Conservation (phyloP, 2,329 filamentous ascomycete species). For the Colletotrichum euphorbiae region DNA sequence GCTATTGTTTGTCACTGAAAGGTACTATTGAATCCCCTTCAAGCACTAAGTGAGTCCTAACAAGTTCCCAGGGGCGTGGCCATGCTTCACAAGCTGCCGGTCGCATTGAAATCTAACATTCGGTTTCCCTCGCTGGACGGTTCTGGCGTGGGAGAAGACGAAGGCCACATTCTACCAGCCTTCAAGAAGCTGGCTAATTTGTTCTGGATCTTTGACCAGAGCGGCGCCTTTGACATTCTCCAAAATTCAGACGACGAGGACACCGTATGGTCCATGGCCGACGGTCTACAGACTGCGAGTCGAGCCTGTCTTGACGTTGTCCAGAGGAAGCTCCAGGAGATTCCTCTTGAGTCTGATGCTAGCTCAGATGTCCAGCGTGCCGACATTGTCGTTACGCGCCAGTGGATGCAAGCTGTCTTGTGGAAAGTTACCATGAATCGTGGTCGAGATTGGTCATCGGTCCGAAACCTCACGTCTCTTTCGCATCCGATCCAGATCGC, state of each 20-base stretch:
- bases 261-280: constrained; percentile 46
- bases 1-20: constrained; percentile 56
- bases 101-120: constrained; percentile 55
- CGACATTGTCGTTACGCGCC: constrained; percentile 61
- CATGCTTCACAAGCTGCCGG: constrained; percentile 61
- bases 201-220: constrained; percentile 63
- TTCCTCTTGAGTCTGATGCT: constrained; percentile 50
- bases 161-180: constrained; percentile 58
- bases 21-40: constrained; percentile 40
- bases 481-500: constrained; percentile 57
- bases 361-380: constrained; percentile 62
- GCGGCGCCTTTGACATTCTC: constrained; percentile 60
- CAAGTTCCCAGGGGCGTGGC: constrained; percentile 55
- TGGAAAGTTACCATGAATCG: constrained; percentile 56
- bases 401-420: constrained; percentile 63
- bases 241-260: constrained; percentile 50
- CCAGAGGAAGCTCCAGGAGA: constrained; percentile 57
- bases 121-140: constrained; percentile 51
- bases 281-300: constrained; percentile 33
- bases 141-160: constrained; percentile 51
- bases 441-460: constrained; percentile 43
- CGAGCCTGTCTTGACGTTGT: constrained; percentile 52
- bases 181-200: constrained; percentile 62
- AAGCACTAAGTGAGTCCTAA: neutral
- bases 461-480: constrained; percentile 40